Percentiles rank a stretch among this genome's conserved stretches.
phyloP scores from a whole-genome alignment of 2,329 filamentous ascomycete genomes.

The Rutstroemia sp. region DNA sequence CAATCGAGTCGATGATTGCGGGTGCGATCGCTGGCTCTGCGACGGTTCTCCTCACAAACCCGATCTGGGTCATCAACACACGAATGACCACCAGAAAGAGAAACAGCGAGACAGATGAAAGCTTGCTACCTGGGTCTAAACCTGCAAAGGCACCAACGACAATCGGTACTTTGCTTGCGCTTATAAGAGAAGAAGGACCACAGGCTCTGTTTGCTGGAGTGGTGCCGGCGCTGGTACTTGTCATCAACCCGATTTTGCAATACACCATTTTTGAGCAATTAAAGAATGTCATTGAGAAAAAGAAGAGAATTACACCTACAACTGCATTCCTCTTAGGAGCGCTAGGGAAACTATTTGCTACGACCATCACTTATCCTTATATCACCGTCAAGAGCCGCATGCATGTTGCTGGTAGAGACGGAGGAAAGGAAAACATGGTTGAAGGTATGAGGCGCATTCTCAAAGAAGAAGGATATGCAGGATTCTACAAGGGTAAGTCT shows the following conservation, averaged over 20 bases:
- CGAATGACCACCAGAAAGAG: conserved; percentile 88
- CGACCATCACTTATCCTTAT: conserved; percentile 91
- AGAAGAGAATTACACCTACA: conserved; percentile 66
- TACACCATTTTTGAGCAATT: conserved; percentile 98
- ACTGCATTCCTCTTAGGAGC: conserved; percentile 89
- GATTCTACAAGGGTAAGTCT: conserved; percentile 78
- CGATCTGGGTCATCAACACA: conserved; percentile 98
- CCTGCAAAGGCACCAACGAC: conserved; percentile 58
- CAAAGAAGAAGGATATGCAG: conserved; percentile 81
- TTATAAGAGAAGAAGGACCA: conserved; percentile 79
- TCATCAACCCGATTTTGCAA: conserved; percentile 97
- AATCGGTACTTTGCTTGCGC: conserved; percentile 69
- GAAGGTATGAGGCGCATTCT: conserved; percentile 73
- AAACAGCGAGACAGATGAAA: conserved; percentile 36
- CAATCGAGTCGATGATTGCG: conserved; percentile 88
- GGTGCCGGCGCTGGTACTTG: conserved; percentile 82
- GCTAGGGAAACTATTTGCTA: conserved; percentile 89
- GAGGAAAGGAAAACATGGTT: conserved; percentile 74
- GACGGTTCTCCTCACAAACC: conserved; percentile 93
- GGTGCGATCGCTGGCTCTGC: conserved; percentile 89
- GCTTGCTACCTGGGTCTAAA: conserved; percentile 35
- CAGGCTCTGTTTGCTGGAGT: conserved; percentile 85
- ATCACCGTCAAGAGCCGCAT: conserved; percentile 98
- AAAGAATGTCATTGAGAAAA: conserved; percentile 82
- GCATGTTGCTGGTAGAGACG: conserved; percentile 76